Base-by-base conservation (phyloP, 192 early-diverging fungal species). In the Coemansia sp. region DNA sequence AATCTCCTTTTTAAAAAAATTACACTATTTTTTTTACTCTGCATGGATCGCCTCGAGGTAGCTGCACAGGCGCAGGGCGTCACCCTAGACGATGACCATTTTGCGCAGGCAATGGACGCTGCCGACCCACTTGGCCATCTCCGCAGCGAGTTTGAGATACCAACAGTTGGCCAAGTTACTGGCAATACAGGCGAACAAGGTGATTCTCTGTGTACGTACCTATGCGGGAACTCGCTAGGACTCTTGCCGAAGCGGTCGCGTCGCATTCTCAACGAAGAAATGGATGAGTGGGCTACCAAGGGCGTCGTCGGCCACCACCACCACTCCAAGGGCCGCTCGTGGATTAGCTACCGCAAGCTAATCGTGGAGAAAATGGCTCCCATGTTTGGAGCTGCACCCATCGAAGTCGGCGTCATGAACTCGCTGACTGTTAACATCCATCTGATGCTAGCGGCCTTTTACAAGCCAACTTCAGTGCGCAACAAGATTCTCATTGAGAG, bases 171-270 rank as follows among this genome's bases (percentile, higher is more conserved):
- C 39, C 76, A 91, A 27, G 72, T 87, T 4, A 66, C 81, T 4
- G 81, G 75, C 41, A 17, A 17, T 41, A 40, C 31, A 11, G 36
- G 8, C 41, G 62, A 33, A 6, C 41, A 54, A 4, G 16, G 41
- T 35, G 37, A 7, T 71, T 85, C 29, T 78, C 80, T 17, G 21
- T 88, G 84, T 50, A 81, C 89, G 13, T 99, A 99, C 75, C 83
- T 99, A 54, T 93, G 94, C 76, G 97, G 97, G 27, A 98, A 99
- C 84, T 97, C 95, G 8, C 87, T 99, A 13, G 95, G 97, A 5
- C 84, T 98, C 66, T 85, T 92, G 74, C 95, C 97, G 37, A 87
- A 85, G 42, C 74, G 83, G 13, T 86, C 92, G 1, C 75, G 85
- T 21, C 77, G 79, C 10, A 74, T 91, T 6, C 70, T 99, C n/a